Conservation (phyloP, 1,284 basidiomycete genomes). For the Cutaneotrichosporon curvatum region DNA sequence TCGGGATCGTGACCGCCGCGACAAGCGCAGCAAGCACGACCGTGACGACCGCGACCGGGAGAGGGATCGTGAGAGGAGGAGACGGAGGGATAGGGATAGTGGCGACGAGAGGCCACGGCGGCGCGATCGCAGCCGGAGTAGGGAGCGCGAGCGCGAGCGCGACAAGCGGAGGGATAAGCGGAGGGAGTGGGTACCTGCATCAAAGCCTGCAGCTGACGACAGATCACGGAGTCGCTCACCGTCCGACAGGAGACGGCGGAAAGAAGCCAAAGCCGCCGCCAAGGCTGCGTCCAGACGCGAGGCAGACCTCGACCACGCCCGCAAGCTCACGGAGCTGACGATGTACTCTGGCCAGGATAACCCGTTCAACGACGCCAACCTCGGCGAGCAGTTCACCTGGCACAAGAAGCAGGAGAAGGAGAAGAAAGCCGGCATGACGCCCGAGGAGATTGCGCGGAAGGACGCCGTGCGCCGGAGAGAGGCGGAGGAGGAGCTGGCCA, state of each 20-base stretch:
- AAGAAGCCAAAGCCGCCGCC: slow-evolving; percentile 65
- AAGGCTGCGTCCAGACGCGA: slow-evolving; percentile 74
- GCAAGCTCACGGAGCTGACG: slow-evolving; percentile 71
- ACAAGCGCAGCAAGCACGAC: slow-evolving; percentile 6
- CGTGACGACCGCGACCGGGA: slow-evolving; percentile 11
- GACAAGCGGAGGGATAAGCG: slow-evolving; percentile 35
- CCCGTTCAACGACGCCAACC: slow-evolving; percentile 94
- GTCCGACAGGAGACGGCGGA: slow-evolving; percentile 50
- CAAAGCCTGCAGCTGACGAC: slow-evolving; percentile 1
- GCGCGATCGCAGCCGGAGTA: slow-evolving; percentile 8
- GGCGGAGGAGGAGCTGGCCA: slow-evolving; percentile 89
- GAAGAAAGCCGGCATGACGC: slow-evolving; percentile 72
- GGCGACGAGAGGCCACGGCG: slow-evolving; percentile 7
- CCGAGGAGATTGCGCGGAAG: slow-evolving; percentile 68
- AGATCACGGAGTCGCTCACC: slow-evolving; percentile 41
- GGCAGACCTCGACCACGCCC: slow-evolving; percentile 75
- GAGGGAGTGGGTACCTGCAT: slow-evolving; percentile 29
- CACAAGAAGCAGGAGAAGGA: slow-evolving; percentile 98
- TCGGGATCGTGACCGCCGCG: slow-evolving; percentile 12
- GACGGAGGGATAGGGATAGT: slow-evolving; percentile 18
- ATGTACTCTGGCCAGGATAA: slow-evolving; percentile 89
- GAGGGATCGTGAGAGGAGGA: slow-evolving; percentile 9
- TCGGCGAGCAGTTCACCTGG: slow-evolving; percentile 93
- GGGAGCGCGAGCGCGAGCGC: slow-evolving; percentile 10
- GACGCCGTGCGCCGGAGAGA: slow-evolving; percentile 79